Evolutionary conservation across 768 basidiomycete genomes (phyloP).

Genomic region (Porpolomopsis calyptriformis): DNA sequence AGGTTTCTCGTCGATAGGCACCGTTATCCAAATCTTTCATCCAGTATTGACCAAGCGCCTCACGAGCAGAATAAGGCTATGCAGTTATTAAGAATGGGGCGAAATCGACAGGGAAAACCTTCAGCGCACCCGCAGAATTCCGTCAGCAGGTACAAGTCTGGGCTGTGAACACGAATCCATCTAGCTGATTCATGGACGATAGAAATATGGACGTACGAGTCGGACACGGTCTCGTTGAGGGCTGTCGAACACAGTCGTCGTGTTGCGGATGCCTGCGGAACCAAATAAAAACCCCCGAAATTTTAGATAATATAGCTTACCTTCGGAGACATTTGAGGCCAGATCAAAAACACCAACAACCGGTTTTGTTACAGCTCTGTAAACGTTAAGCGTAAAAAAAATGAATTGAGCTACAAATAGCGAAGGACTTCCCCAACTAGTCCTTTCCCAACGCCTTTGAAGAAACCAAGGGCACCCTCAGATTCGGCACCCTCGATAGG

Average conservation of each 20-base stretch:
- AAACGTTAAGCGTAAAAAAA: neutral
- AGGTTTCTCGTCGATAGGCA: conserved; percentile 69
- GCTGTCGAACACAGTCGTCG: conserved; percentile 94
- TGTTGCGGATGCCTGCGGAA: conserved; percentile 80
- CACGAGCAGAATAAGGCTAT: conserved; percentile 81
- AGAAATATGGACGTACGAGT: conserved; percentile 39
- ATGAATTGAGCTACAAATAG: neutral
- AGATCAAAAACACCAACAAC: conserved; percentile 95
- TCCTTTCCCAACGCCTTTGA: conserved; percentile 96
- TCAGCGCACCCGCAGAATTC: conserved; percentile 66
- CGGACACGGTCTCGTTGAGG: conserved; percentile 81
- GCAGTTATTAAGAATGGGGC: neutral
- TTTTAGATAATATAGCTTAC: conserved; percentile 24
- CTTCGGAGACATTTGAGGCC: conserved; percentile 89
- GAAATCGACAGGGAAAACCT: neutral
- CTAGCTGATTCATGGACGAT: neutral
- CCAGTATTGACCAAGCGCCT: conserved; percentile 94
- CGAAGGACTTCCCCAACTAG: conserved; percentile 65
- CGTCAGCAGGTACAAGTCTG: conserved; percentile 77
- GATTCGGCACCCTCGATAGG: conserved; percentile 94
- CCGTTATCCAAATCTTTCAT: conserved; percentile 91
- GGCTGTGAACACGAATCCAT: conserved; percentile 38
- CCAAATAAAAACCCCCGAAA: conserved; percentile 1
- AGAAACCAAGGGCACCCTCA: conserved; percentile 91
- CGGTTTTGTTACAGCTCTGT: conserved; percentile 87